phyloP scores from a whole-genome alignment of 257 asterid species.

The Knoxia roxburghii region DNA sequence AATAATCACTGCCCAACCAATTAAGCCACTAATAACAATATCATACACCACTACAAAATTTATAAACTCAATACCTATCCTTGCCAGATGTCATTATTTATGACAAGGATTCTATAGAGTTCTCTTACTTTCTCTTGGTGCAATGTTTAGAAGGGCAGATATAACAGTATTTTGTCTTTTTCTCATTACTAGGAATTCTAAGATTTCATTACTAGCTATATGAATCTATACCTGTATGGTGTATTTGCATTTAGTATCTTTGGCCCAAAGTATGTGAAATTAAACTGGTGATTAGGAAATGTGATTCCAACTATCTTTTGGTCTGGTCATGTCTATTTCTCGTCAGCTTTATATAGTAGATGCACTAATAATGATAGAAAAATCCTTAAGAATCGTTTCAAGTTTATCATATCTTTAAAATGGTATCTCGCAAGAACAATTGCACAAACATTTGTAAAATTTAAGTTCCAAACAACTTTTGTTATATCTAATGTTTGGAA shows the following conservation, averaged over 20 bases:
- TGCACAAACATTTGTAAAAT: neutral
- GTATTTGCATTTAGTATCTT: neutral
- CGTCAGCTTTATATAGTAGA: neutral
- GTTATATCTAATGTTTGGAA: neutral
- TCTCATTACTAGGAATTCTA: neutral
- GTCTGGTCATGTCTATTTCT: neutral
- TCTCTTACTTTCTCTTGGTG: neutral
- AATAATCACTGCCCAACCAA: neutral
- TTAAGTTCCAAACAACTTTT: neutral
- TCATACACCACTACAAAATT: neutral
- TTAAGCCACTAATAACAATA: neutral
- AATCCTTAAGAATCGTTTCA: neutral
- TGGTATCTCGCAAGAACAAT: neutral
- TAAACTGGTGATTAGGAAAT: neutral
- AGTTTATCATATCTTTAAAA: no score
- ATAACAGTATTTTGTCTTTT: neutral
- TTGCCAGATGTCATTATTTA: neutral
- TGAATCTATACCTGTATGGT: neutral
- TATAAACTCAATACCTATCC: neutral
- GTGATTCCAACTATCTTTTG: neutral
- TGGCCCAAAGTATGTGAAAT: neutral
- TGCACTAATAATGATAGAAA: neutral
- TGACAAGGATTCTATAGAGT: neutral
- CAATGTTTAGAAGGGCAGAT: neutral
- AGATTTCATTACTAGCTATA: neutral